phyloP scores from a whole-genome alignment of 2,329 filamentous ascomycete species.

The Monosporascus sp. region DNA sequence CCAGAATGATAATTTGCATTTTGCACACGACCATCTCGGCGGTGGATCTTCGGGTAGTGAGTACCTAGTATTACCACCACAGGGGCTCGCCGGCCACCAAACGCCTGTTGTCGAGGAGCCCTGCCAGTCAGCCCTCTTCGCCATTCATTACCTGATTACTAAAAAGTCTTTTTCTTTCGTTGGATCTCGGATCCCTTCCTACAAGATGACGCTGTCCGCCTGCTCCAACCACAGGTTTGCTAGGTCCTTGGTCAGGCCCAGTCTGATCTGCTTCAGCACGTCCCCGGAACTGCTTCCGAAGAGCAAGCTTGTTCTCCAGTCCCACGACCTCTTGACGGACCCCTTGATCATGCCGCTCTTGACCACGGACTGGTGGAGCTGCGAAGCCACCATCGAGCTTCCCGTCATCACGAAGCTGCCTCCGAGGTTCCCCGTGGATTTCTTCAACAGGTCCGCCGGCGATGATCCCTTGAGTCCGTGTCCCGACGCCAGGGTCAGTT shows the following conservation, averaged over 20 bases:
- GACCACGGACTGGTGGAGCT: conserved; percentile 53
- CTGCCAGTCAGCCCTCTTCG: not conserved
- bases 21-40: too few relatives aligned
- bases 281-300: conserved; percentile 59
- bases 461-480: conserved; percentile 56
- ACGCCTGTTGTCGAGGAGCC: not conserved
- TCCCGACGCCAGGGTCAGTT: conserved; percentile 66
- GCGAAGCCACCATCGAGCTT: conserved; percentile 63
- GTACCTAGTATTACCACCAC: too few relatives aligned
- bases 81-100: not conserved
- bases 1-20: too few relatives aligned
- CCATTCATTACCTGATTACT: not conserved
- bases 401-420: conserved; percentile 65
- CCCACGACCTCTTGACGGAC: conserved; percentile 59
- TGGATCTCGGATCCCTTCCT: conserved; percentile 4
- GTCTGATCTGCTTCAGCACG: conserved; percentile 65
- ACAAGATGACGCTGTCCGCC: conserved; percentile 50
- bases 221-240: conserved; percentile 64
- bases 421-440: conserved; percentile 38
- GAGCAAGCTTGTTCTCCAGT: conserved; percentile 58
- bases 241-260: conserved; percentile 70
- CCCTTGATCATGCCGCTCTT: conserved; percentile 28
- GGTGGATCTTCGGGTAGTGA: too few relatives aligned
- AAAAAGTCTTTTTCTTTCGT: not conserved
- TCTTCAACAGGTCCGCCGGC: conserved; percentile 63